Conservation (phyloP, 768 basidiomycete species). For the Tricholoma sp. region DNA sequence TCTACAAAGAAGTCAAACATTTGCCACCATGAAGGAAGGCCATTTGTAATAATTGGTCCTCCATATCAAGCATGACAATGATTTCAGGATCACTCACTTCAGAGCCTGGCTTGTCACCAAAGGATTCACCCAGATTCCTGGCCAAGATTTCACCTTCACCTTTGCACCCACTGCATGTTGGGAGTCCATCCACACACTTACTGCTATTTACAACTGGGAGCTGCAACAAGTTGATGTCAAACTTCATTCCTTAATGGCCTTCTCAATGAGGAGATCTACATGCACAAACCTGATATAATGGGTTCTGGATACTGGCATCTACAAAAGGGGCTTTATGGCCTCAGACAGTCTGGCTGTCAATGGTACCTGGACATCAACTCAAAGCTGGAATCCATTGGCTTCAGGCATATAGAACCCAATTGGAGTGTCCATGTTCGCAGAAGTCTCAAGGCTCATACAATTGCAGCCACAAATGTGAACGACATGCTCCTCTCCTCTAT, state of each 20-base stretch:
- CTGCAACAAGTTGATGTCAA: conserved; percentile 30
- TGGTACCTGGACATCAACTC: not conserved
- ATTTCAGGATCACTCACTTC: not conserved
- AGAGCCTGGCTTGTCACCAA: not conserved
- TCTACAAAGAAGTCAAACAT: not conserved
- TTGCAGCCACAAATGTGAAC: not conserved
- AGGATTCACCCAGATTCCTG: not conserved
- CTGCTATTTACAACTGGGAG: conserved; percentile 18
- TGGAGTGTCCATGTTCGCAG: not conserved
- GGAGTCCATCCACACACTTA: conserved; percentile 23
- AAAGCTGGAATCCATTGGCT: not conserved
- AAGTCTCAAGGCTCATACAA: not conserved
- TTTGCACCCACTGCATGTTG: conserved; percentile 10
- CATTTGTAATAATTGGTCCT: not conserved
- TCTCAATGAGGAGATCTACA: conserved; percentile 28
- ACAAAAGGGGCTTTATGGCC: not conserved
- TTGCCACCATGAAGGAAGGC: not conserved
- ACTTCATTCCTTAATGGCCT: conserved; percentile 17
- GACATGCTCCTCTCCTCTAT: not conserved
- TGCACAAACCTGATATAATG: conserved; percentile 10
- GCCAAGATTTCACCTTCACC: not conserved
- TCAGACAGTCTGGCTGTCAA: not conserved
- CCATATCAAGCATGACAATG: not conserved
- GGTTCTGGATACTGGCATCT: not conserved
- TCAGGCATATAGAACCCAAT: not conserved